phyloP scores from a whole-genome alignment of 306 rosid genomes.

The Pterocarpus santalinus region DNA sequence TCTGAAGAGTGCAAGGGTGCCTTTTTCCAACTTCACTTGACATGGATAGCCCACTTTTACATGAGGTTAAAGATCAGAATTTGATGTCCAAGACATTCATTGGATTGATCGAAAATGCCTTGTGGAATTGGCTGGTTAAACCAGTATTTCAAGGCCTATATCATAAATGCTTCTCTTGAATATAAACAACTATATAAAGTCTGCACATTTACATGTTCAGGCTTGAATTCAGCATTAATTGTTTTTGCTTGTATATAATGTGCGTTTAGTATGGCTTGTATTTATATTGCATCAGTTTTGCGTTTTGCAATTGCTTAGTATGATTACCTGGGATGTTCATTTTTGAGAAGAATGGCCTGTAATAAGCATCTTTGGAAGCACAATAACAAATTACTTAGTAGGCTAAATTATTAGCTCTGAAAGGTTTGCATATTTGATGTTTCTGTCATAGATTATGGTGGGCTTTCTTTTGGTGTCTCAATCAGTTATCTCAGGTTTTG shows the following conservation, averaged over 20 bases:
- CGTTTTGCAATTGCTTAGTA: constrained; percentile 7
- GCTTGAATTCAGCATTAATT: neutral
- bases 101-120: neutral
- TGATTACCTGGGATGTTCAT: constrained; percentile 10
- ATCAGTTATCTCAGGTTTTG: constrained; percentile 18
- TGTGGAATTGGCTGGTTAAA: constrained; percentile 12
- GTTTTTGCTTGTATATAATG: neutral
- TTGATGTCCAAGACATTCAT: neutral
- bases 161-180: neutral
- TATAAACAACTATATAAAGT: neutral
- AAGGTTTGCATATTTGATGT: neutral
- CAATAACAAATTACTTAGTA: neutral
- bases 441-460: constrained; percentile 1
- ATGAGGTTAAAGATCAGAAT: constrained; percentile 9
- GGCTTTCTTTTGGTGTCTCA: constrained; percentile 28
- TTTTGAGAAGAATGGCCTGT: constrained; percentile 29
- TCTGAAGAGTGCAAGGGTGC: constrained; percentile 6
- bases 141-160: neutral
- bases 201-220: neutral
- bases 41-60: neutral
- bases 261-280: neutral
- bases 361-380: constrained; percentile 19
- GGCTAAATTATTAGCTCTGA: constrained; percentile 10
- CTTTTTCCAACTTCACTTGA: neutral
- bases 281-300: constrained; percentile 2